Evolutionary conservation across 257 asterid genomes (phyloP).

Genomic region (Cordia subcordata): DNA sequence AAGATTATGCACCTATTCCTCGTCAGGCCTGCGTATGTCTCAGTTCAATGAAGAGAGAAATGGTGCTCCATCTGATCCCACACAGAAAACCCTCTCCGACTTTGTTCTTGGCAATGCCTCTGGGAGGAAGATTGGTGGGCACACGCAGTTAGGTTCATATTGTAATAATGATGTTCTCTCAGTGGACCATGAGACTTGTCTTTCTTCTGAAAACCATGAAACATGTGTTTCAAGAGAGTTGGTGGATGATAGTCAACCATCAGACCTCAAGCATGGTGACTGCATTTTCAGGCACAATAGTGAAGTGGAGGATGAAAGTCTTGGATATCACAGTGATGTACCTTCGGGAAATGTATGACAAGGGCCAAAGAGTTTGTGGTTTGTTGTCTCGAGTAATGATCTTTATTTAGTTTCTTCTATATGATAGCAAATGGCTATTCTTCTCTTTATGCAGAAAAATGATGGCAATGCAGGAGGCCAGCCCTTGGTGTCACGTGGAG

Average conservation of each 20-base stretch:
- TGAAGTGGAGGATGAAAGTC: constrained; percentile 23
- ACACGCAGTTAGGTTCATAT: constrained; percentile 24
- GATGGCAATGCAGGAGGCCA: constrained; percentile 14
- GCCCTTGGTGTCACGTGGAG: constrained; percentile 11
- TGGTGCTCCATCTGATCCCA: constrained; percentile 54
- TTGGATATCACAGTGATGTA: constrained; percentile 21
- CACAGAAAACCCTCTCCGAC: constrained; percentile 69
- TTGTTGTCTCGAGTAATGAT: neutral
- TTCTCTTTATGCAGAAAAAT: constrained; percentile 30
- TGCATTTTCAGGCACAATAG: constrained; percentile 13
- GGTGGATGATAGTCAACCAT: constrained; percentile 20
- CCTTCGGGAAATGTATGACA: constrained; percentile 27
- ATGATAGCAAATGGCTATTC: neutral
- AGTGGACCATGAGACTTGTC: constrained; percentile 18
- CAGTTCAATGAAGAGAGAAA: constrained; percentile 63
- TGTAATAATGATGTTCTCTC: constrained; percentile 29
- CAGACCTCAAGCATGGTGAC: constrained; percentile 24
- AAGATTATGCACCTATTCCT: constrained; percentile 11
- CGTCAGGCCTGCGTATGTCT: constrained; percentile 73
- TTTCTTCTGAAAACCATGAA: constrained; percentile 26
- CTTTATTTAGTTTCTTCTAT: neutral
- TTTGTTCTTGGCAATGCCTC: constrained; percentile 47
- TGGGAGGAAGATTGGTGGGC: constrained; percentile 26
- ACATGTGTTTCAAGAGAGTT: constrained; percentile 26
- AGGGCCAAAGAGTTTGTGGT: constrained; percentile 1